Base-by-base conservation (phyloP, 345 rosid genomes). In the Eucalyptus polybractea region DNA sequence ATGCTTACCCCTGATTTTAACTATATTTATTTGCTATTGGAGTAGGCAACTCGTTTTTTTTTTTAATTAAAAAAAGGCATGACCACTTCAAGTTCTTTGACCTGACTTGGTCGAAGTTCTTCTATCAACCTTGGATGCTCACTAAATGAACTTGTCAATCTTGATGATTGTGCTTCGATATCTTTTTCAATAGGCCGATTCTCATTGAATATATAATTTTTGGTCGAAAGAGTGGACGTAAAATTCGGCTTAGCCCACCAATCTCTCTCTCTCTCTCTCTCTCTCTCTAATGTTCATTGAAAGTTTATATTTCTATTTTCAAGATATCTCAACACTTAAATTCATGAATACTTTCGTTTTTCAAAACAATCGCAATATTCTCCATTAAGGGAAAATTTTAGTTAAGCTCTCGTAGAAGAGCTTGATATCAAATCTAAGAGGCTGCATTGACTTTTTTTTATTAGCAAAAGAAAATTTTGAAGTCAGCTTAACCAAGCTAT, bases 51-150 rank as follows among this genome's bases (percentile, higher is more conserved):
- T 56, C 1, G 12, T 22, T 56, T 56, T 56, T 56, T 56, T 56
- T 22, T 56, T 51, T 53, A 53, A 53, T 19, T 53, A 53, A 53
- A 53, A 17, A 53, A 7, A 53, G 62, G 29, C 1, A 56, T 24
- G 62, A 24, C 62, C 0, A 0, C 53, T 50, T 50, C 19, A 50
- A 50, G 53, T 50, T 50, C 53, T 50, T 50, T 2, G 53, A 50
- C 53, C 21, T 50, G 53, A 50, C 53, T 50, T 50, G 53, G 53
- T 50, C 21, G 21, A 50, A 50, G 21, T 50, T 50, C 53, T 50
- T 50, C 7, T 0, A 0, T 15, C 8, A 2, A 50, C 7, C 21
- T 50, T 6, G 21, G 0, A 50, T 50, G 53, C 7, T 50, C 53
- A 50, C 21, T 50, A 50, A 4, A 15, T 50, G 53, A 50, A 50